A percentile compares a stretch with the other conserved stretches of the same genome.
phyloP scores from a whole-genome alignment of 2,329 filamentous ascomycete species.

The Corinectria fuckeliana region DNA sequence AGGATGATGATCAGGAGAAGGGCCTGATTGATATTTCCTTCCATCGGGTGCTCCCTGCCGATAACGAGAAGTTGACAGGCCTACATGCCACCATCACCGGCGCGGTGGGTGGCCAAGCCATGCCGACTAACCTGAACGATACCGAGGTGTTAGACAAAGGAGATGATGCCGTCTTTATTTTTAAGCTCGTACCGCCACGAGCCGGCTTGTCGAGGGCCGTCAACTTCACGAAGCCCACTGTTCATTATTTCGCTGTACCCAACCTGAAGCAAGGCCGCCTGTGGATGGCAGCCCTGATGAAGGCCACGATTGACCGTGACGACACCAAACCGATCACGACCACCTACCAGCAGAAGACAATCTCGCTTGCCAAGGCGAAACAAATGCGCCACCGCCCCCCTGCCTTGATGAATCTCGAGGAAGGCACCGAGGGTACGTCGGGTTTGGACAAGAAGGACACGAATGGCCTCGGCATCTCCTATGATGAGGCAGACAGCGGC shows the following conservation, averaged over 20 bases:
- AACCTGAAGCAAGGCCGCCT: slow-evolving; percentile 85
- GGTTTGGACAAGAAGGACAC: slow-evolving; percentile 31
- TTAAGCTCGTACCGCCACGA: slow-evolving; percentile 94
- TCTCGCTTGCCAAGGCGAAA: slow-evolving; percentile 86
- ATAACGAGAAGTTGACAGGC: slow-evolving; percentile 88
- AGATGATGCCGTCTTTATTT: slow-evolving; percentile 88
- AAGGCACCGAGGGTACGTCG: slow-evolving; percentile 42
- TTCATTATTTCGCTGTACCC: slow-evolving; percentile 97
- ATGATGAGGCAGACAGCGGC: slow-evolving; percentile 51
- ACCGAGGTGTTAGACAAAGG: slow-evolving; percentile 49
- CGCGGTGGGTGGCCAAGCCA: slow-evolving; percentile 61
- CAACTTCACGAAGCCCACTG: slow-evolving; percentile 95
- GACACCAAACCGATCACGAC: slow-evolving; percentile 79
- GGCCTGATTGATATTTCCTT: slow-evolving; percentile 97
- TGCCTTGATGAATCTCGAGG: slow-evolving; percentile 77
- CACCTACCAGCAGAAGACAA: slow-evolving; percentile 96
- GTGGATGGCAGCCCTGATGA: slow-evolving; percentile 99
- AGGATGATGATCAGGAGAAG: slow-evolving; percentile 90
- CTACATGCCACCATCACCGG: slow-evolving; percentile 92
- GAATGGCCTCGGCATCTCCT: slow-evolving; percentile 51
- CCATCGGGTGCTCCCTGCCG: slow-evolving; percentile 93
- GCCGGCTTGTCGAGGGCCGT: slow-evolving; percentile 87
- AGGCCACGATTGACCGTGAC: slow-evolving; percentile 96
- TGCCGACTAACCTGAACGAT: slow-evolving; percentile 59
- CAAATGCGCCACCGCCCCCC: slow-evolving; percentile 89